phyloP scores from a whole-genome alignment of 1,284 basidiomycete genomes.

The Apiotrichum mycotoxinovorans region DNA sequence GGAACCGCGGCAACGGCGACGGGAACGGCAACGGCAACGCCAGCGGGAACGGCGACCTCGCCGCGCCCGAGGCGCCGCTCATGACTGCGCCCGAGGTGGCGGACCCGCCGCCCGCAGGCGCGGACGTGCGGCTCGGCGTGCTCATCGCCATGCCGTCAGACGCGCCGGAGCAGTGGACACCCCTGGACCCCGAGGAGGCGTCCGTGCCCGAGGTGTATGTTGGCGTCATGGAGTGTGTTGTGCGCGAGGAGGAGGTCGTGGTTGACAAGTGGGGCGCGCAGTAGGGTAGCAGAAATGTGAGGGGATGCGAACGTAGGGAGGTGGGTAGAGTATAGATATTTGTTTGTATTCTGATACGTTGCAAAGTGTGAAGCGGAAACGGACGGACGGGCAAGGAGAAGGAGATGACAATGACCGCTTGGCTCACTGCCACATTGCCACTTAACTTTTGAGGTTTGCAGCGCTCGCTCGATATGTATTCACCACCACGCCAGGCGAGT shows the following conservation, averaged over 20 bases:
- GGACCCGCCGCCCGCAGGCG: constrained; percentile 20
- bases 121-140: constrained; percentile 37
- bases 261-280: neutral
- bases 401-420: too few species aligned
- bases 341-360: too few species aligned
- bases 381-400: too few species aligned
- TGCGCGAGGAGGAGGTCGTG: neutral
- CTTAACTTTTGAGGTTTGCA: too few species aligned
- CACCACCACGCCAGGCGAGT: too few species aligned
- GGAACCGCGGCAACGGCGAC: neutral
- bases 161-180: constrained; percentile 20
- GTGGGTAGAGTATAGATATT: too few species aligned
- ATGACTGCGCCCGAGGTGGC: neutral
- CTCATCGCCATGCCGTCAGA: constrained; percentile 38
- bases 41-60: neutral
- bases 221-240: constrained; percentile 30
- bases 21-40: neutral
- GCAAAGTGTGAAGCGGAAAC: too few species aligned
- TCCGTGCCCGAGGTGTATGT: constrained; percentile 39
- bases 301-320: neutral
- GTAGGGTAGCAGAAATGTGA: neutral
- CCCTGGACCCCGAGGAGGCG: constrained; percentile 24
- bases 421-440: too few species aligned
- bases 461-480: too few species aligned
- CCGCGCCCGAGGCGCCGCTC: neutral